Base-by-base conservation (phyloP, 2,329 filamentous ascomycete genomes). In the Chalaropsis thielavioides region DNA sequence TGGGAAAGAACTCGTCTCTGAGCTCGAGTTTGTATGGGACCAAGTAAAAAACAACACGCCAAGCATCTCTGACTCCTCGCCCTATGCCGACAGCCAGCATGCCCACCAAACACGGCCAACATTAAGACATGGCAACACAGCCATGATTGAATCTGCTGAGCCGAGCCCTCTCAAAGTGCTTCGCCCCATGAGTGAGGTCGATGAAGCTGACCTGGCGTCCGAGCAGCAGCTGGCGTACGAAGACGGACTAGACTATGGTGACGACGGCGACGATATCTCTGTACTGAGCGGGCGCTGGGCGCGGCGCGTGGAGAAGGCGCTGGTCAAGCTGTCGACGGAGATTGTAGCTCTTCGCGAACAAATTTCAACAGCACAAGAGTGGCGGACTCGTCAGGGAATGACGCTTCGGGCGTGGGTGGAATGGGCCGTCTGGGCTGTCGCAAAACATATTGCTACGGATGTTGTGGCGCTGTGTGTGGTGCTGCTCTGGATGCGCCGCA, bases 1-100 rank as follows among this genome's bases (percentile, higher is more conserved):
- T 73, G 90, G 90, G 7, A 83, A 87, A 67, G 92, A 95, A 75
- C 81, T 99, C 46, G 92, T 97, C 44, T 81, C 86, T 10, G 94
- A 99, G 75, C 83, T 99, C n/a, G 94, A 99, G 76, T 99, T 97
- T 71, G 92, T 99, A 46, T 99, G 94, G 94, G 91, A 96, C 70
- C 94, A 97, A 74, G 92, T 99, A 70, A 95, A 94, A 75, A 88
- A 87, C 70, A 96, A 92, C 71, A 83, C 84, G 11, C 84, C 87
- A 3, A 83, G 82, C 19, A 85, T 86, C 44, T 77, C 85, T 46
- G 73, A 81, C 49, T 80, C 81, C 11, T 83, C 80, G 1, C 80
- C 81, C n/a, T 78, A 80, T 68, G 76, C 76, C 31, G 74, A 73
- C 64, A 74, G 72, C 64, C 69, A 68, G 73, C 70, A 66, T 40